Evolutionary conservation across 2,329 filamentous ascomycete species (phyloP), one percentile per base, ranked within the genome.

Genomic region (Tetracladium maxilliforme): DNA sequence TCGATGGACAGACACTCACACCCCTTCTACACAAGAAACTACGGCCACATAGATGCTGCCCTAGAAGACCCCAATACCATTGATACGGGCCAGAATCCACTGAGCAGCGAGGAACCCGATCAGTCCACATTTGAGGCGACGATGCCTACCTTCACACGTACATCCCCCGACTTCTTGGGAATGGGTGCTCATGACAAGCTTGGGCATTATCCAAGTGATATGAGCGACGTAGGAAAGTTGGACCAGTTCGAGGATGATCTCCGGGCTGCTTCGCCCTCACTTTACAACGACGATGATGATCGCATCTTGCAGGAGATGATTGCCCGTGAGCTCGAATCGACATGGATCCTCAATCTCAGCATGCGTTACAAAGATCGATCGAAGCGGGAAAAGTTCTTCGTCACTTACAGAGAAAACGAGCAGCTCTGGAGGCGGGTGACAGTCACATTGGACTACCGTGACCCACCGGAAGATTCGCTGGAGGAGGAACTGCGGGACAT

Each of bases 361-460:
- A 94, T 98, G 90, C 84, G 93, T 49, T 98, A 94, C 49, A 72
- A 86, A 30, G 90, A 98, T 52, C 76, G 78, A 41, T 92, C 86
- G 9, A 80, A 81, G 39, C 70, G 87, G 21, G 90, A 98, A 49
- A 98, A 98, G 49, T 95, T 95, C 57, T 98, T 95, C 48, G 75
- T 98, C 34, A 95, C 90, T 0, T 98, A 81, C 47, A 81, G 84
- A 23, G 78, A 92, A 47, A 66, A 68, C 23, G 73, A 81, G 5
- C 77, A 70, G 33, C 59, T 70, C 32, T 93, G 86, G 81, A 71
- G 83, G 28, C 68, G 87, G 24, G 78, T 98, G 25, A 95, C 90
- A 4, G 73, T 98, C 16, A 94, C 90, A 1, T 70, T 92, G 39
- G 90, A 98, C 52, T 98, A 95, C 50, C 74, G 84, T 30, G 60